phyloP scores from a whole-genome alignment of 305 asterid species.

The Plantago lanceolata region DNA sequence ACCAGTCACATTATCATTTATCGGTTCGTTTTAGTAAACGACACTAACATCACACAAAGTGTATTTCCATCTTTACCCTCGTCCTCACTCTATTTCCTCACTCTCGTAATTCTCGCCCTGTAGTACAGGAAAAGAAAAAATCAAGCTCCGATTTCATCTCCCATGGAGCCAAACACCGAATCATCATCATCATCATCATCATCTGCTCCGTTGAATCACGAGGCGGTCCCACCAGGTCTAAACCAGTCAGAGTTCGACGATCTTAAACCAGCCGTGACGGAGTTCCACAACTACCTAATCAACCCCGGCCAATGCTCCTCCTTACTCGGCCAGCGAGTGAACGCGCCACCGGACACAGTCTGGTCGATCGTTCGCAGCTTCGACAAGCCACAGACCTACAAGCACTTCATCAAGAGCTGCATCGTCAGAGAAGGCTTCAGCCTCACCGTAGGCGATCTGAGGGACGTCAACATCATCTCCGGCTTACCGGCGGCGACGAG shows the following conservation, averaged over 20 bases:
- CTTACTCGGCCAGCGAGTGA: constrained; percentile 57
- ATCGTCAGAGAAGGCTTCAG: constrained; percentile 38
- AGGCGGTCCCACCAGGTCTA: constrained; percentile 38
- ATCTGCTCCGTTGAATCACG: background rate
- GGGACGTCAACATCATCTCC: constrained; percentile 66
- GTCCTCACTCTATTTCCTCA: background rate
- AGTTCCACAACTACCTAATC: constrained; percentile 65
- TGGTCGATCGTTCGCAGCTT: constrained; percentile 62
- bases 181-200: constrained; percentile 5
- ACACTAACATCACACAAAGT: too few species aligned
- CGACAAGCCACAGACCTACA: constrained; percentile 69
- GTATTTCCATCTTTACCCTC: too few species aligned
- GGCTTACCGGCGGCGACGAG: constrained; percentile 81
- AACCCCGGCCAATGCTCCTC: constrained; percentile 66
- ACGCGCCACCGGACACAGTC: constrained; percentile 51
- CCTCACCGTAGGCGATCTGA: constrained; percentile 43
- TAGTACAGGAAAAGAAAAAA: background rate
- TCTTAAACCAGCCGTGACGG: constrained; percentile 37
- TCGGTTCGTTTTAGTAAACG: too few species aligned
- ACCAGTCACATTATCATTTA: too few species aligned
- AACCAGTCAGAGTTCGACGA: constrained; percentile 51
- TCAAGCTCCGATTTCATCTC: background rate
- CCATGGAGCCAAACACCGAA: constrained; percentile 16
- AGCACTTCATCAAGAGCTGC: constrained; percentile 81
- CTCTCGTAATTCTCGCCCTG: background rate